phyloP scores from a whole-genome alignment of 352 stramenopile species.

The Globisporangium takayamanum region DNA sequence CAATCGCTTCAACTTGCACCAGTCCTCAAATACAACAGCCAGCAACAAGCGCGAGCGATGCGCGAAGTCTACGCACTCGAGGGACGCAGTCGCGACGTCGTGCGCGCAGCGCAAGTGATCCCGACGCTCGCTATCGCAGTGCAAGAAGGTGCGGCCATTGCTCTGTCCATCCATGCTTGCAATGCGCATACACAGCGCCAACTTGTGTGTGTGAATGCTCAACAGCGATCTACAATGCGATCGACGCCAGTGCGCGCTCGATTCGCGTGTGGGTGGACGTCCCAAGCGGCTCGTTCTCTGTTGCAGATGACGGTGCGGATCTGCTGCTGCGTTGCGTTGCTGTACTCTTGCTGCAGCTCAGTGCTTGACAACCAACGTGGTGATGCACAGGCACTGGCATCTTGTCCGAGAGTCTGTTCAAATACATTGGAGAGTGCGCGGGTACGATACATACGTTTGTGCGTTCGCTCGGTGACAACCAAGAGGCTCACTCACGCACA shows the following conservation, averaged over 20 bases:
- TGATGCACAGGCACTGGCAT: conserved; percentile 56
- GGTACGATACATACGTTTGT: conserved; percentile 19
- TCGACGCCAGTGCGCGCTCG: conserved; percentile 48
- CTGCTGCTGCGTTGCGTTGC: background rate
- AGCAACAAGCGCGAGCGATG: background rate
- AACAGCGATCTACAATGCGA: conserved; percentile 65
- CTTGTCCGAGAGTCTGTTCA: conserved; percentile 33
- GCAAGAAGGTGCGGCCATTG: conserved; percentile 43
- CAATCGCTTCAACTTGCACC: too few relatives aligned
- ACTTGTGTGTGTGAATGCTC: background rate
- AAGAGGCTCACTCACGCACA: background rate
- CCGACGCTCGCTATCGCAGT: conserved; percentile 51
- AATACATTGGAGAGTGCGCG: conserved; percentile 36
- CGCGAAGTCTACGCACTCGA: conserved; percentile 25
- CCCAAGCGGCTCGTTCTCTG: conserved; percentile 42
- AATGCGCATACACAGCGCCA: background rate
- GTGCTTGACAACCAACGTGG: background rate
- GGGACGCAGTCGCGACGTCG: conserved; percentile 29
- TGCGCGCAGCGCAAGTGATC: conserved; percentile 55
- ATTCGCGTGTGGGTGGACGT: conserved; percentile 44
- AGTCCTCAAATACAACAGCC: background rate
- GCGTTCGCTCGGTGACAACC: background rate
- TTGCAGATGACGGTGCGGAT: conserved; percentile 57
- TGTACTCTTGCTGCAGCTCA: background rate
- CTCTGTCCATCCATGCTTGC: background rate